Evolutionary conservation across 306 rosid species (phyloP).

Genomic region (Hylodesmum podocarpum): DNA sequence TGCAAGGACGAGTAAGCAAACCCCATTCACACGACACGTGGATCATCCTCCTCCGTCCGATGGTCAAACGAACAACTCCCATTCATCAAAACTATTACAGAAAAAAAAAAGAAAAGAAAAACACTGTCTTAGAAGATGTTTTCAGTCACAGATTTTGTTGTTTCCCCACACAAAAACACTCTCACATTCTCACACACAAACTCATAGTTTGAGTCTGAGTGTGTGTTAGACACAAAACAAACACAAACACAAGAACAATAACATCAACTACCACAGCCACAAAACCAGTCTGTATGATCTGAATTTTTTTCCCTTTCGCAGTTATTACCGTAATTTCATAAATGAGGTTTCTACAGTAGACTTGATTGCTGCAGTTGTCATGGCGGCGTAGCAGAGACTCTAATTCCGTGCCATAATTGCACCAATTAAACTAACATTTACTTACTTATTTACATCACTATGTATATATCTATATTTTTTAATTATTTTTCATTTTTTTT

Average conservation of each 20-base stretch:
- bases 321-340: constrained; percentile 38
- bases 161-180: constrained; percentile 37
- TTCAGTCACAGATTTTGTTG: constrained; percentile 43
- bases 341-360: constrained; percentile 38
- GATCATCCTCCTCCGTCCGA: constrained; percentile 24
- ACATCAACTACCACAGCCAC: not conserved
- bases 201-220: constrained; percentile 1
- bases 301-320: not conserved
- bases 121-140: constrained; percentile 37
- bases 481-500: not conserved
- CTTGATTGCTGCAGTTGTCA: constrained; percentile 73
- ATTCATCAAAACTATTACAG: no score
- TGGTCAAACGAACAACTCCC: constrained; percentile 35
- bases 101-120: no score
- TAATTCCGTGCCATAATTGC: constrained; percentile 86
- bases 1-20: constrained; percentile 67
- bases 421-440: constrained; percentile 26
- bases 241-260: not conserved
- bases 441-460: no score
- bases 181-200: not conserved
- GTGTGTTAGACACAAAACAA: no score
- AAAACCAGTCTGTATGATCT: constrained; percentile 34
- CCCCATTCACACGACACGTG: constrained; percentile 54
- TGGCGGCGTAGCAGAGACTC: constrained; percentile 99
- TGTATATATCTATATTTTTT: no score